Evolutionary conservation across 352 stramenopile species (phyloP).

Genomic region (Pythium plurisporium): DNA sequence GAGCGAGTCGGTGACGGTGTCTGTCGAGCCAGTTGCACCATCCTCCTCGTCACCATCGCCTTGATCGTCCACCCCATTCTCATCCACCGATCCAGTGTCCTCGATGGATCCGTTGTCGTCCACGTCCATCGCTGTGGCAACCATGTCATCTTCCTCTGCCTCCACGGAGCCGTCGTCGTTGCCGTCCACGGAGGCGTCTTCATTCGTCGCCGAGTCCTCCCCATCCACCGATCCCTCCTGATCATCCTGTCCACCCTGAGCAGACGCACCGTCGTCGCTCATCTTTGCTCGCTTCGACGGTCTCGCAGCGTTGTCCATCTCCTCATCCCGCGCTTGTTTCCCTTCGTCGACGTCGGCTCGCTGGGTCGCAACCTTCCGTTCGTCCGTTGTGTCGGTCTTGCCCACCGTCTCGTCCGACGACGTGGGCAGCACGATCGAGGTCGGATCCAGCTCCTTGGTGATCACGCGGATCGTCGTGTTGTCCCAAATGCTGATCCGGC

Average conservation of each 20-base stretch:
- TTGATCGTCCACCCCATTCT: constrained; percentile 16
- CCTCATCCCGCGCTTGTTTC: constrained; percentile 7
- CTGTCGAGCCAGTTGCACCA: background rate
- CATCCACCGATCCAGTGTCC: constrained; percentile 20
- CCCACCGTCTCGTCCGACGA: constrained; percentile 2
- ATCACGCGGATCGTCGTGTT: constrained; percentile 76
- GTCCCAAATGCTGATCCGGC: constrained; percentile 80
- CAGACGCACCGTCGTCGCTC: background rate
- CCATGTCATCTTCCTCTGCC: constrained; percentile 29
- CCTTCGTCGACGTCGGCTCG: background rate
- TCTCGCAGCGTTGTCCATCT: background rate
- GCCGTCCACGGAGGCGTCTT: constrained; percentile 37
- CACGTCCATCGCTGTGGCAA: constrained; percentile 15
- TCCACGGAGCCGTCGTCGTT: constrained; percentile 18
- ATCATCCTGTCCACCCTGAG: constrained; percentile 5
- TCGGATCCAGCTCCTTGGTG: constrained; percentile 73
- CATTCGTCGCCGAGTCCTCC: constrained; percentile 29
- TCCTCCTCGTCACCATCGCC: constrained; percentile 23
- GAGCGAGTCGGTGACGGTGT: background rate
- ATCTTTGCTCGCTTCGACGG: background rate
- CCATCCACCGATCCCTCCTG: constrained; percentile 18
- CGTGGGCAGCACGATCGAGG: constrained; percentile 45
- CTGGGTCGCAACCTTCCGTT: too few relatives aligned
- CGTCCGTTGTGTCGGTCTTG: background rate
- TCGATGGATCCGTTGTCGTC: constrained; percentile 15